A percentile compares a stretch with the other conserved stretches of the same genome.
phyloP scores from a whole-genome alignment of 164 flowering plant species.

The grape (Vitis vinifera) region DNA sequence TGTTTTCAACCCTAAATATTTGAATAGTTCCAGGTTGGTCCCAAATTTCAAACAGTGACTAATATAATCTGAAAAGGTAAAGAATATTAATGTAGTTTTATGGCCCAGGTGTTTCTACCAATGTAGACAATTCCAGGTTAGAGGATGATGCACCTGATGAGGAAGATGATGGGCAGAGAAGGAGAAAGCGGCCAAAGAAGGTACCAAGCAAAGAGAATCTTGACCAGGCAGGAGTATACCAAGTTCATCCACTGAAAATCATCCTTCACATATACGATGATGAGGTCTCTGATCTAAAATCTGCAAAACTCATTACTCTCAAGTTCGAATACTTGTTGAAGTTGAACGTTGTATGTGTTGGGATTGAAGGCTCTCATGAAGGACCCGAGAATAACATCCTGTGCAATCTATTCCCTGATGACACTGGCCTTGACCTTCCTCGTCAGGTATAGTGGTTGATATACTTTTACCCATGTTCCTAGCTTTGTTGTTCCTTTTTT shows the following conservation, averaged over 20 bases:
- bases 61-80: not conserved
- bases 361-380: slow-evolving; percentile 73
- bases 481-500: not conserved
- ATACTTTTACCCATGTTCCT: not conserved
- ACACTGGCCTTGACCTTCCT: slow-evolving; percentile 90
- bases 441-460: slow-evolving; percentile 60
- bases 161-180: slow-evolving; percentile 95
- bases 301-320: slow-evolving; percentile 61
- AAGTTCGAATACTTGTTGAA: slow-evolving; percentile 84
- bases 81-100: not conserved
- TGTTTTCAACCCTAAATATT: not conserved
- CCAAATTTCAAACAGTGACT: not conserved
- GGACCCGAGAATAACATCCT: slow-evolving; percentile 61
- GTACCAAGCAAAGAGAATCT: slow-evolving; percentile 54
- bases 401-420: slow-evolving; percentile 93
- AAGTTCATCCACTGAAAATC: slow-evolving; percentile 80
- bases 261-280: slow-evolving; percentile 78
- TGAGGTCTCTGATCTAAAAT: slow-evolving; percentile 52
- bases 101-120: slow-evolving; percentile 46
- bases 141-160: slow-evolving; percentile 88
- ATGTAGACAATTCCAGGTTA: slow-evolving; percentile 48
- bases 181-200: slow-evolving; percentile 89
- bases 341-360: slow-evolving; percentile 87
- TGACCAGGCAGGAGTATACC: slow-evolving; percentile 66
- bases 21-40: not conserved